These are phyloP conservation scores for Dryas integrifolia DNA, from an alignment of 331 rosid species.

Conservation along the genomic window DNA sequence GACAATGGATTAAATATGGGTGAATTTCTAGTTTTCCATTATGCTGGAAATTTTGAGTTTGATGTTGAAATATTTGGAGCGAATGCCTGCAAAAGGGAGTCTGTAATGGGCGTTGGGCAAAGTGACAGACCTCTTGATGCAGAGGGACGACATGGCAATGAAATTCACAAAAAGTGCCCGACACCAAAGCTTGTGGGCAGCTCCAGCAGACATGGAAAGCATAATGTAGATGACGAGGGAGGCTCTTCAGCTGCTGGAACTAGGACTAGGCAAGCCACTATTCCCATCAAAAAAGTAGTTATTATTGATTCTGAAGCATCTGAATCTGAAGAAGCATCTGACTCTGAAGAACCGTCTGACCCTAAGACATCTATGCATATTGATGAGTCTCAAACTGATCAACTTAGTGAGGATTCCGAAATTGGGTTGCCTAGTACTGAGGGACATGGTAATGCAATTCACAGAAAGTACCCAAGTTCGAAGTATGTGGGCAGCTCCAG, in stretches of 20 bases:
- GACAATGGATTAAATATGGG: slow-evolving; percentile 7
- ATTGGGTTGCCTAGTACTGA: no score
- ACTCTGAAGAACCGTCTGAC: no score
- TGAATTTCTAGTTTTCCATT: slow-evolving; percentile 7
- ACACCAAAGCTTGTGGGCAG: not conserved
- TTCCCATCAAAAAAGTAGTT: not conserved
- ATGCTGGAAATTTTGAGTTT: slow-evolving; percentile 16
- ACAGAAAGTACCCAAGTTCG: not conserved
- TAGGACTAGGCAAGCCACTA: not conserved
- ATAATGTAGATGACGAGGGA: not conserved
- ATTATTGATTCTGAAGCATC: no score
- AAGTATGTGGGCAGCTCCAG: not conserved
- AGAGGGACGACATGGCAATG: not conserved
- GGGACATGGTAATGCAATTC: not conserved
- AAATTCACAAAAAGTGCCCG: not conserved
- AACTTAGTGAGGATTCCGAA: no score
- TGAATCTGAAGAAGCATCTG: no score
- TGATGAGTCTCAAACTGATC: no score
- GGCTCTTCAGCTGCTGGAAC: not conserved
- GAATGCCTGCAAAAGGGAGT: not conserved
- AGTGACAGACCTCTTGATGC: not conserved
- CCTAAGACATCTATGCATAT: no score
- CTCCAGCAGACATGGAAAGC: not conserved
- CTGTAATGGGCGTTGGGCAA: not conserved
- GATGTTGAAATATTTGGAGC: slow-evolving; percentile 8